A percentile compares a stretch with the other conserved stretches of the same genome.
Conservation (phyloP, 805 yeast species). For the Barnettozyma vustinii region DNA sequence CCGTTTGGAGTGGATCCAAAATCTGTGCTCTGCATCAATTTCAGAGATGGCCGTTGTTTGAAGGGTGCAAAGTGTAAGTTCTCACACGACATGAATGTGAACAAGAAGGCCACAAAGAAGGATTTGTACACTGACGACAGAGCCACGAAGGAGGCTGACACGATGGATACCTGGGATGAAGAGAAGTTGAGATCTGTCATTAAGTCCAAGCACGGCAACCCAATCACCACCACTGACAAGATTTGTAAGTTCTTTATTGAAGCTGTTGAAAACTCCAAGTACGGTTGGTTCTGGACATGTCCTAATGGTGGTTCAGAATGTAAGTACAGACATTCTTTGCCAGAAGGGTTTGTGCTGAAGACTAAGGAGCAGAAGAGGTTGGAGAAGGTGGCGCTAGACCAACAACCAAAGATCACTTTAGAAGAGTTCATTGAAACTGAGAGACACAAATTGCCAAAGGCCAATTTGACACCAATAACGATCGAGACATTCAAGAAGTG, state of each 20-base stretch:
- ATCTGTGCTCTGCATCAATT: constrained; percentile 82
- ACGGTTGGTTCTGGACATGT: constrained; percentile 99
- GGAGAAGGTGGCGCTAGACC: constrained; percentile 79
- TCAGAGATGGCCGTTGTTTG: constrained; percentile 81
- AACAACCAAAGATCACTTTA: constrained; percentile 83
- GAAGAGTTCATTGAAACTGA: constrained; percentile 96
- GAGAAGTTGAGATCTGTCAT: constrained; percentile 86
- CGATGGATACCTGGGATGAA: constrained; percentile 97
- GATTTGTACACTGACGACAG: constrained; percentile 91
- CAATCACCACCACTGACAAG: constrained; percentile 87
- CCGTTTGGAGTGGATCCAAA: constrained; percentile 98
- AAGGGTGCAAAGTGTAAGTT: constrained; percentile 84
- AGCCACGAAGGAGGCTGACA: constrained; percentile 62
- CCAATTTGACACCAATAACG: constrained; percentile 80
- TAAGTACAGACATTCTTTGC: constrained; percentile 91
- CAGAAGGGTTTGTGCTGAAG: constrained; percentile 94
- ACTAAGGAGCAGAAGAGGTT: constrained; percentile 92
- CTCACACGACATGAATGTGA: constrained; percentile 81
- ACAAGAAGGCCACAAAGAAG: constrained; percentile 82
- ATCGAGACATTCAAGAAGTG: constrained; percentile 73
- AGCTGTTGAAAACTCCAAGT: constrained; percentile 94
- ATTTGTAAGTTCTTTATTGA: constrained; percentile 92
- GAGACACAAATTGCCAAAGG: constrained; percentile 71
- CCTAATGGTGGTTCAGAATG: constrained; percentile 92
- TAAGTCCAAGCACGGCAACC: constrained; percentile 85